Percentiles rank a stretch among this genome's conserved stretches.
phyloP scores from a whole-genome alignment of 129 eudicot genomes.

The Flaveria ramosissima region DNA sequence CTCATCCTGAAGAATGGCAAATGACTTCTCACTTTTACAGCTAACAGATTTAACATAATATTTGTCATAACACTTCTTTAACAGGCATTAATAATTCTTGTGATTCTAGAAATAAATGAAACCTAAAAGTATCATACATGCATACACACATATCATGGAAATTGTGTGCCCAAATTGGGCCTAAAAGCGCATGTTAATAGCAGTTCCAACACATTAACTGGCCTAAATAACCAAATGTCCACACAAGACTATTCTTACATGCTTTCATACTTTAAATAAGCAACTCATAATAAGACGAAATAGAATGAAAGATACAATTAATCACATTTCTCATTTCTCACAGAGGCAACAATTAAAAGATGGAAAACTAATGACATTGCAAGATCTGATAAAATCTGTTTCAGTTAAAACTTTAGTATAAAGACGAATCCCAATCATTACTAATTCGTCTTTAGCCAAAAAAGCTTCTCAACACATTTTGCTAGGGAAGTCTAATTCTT shows the following conservation, averaged over 20 bases:
- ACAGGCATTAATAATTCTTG: slow-evolving; percentile 1
- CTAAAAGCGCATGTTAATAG: not conserved
- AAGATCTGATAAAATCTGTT: slow-evolving; percentile 9
- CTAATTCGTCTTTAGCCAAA: slow-evolving; percentile 15
- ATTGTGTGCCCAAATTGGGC: not conserved
- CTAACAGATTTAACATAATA: not conserved
- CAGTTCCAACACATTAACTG: slow-evolving; percentile 9
- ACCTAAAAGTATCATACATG: not conserved
- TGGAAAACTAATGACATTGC: slow-evolving; percentile 8
- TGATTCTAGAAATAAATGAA: not conserved
- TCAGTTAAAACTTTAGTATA: not conserved
- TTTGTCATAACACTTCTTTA: not conserved
- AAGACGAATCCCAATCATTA: slow-evolving; percentile 10
- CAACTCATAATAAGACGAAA: slow-evolving; percentile 17
- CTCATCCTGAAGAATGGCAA: not conserved
- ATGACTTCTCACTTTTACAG: slow-evolving; percentile 4
- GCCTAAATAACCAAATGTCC: not conserved
- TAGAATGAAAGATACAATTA: slow-evolving; percentile 11
- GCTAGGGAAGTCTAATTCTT: slow-evolving; percentile 16
- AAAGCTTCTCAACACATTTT: slow-evolving; percentile 10
- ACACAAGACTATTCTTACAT: not conserved
- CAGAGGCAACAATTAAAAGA: not conserved
- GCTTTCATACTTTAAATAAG: not conserved
- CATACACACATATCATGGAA: not conserved
- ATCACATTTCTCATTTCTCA: not conserved